Base-by-base conservation (phyloP, 1,139 yeast genomes). In the Zhuliangozyma blackwelliae region DNA sequence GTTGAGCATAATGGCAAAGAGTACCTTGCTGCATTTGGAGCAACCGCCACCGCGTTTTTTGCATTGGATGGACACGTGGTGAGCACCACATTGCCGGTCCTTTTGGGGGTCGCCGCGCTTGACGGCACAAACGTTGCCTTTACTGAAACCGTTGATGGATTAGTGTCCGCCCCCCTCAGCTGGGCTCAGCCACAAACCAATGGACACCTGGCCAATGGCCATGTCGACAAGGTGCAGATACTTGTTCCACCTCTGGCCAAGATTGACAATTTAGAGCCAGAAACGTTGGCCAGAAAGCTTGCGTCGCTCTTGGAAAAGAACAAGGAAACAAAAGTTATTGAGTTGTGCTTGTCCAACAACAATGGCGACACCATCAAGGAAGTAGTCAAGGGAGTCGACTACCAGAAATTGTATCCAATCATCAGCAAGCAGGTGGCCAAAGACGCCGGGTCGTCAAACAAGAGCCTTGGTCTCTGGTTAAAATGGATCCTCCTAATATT, bases 401-500 rank as follows among this genome's bases (percentile, higher is more conserved):
- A 28, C 13, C 32, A 36, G 23, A 42, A 42, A 11, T 50, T 77
- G 21, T 70, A 74, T 41, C 53, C 51, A 4, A 51, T 58, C 11
- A 49, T 75, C 12, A 52, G 69, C 20, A 42, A 55, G 3, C 58
- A 54, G 22, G 61, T 75, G 2, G 56, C 70, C 1, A 52, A 49
- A 9, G 61, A 60, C 33, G 63, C 72, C 5, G 16, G 16, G 16
- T 55, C 69, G 5, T 56, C 57, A 28, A 57, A 58, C 28, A 44
- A 58, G 6, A 48, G 58, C 5, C 51, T 65, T 28, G 60, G 69
- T 4, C 38, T 68, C 11, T 77, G 81, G 82, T 57, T 77, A 41
- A 72, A 72, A 50, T 72, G 75, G 73, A 41, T 75, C 9, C 55
- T 76, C 29, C 53, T 75, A 25, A 50, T 63, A 10, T 69, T 72